Evolutionary conservation across 106 monocot species (phyloP), one percentile per base, ranked within the genome.

Genomic region (Apostasia shenzhenica): DNA sequence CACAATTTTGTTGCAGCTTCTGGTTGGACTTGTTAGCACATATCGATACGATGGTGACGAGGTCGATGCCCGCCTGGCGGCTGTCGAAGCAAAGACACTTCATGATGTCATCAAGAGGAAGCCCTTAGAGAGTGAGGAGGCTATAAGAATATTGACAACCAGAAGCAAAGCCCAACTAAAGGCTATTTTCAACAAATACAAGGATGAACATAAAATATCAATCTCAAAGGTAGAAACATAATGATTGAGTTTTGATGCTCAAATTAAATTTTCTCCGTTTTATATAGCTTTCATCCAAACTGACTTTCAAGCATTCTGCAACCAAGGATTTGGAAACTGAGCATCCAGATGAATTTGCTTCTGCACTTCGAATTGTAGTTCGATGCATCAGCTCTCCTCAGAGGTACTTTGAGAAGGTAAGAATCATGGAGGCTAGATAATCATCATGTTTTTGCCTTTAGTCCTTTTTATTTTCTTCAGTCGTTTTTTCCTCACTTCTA

Each of bases 81-180:
- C 67, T 8, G 63, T 83, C 5, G 97, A 99, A 66, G 90, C 92
- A 6, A 76, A 68, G 59, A 78, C 78, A 51, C 77, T 99, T 69
- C 78, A 81, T 52, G 81, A 85, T 7, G 75, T 81, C 11, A 78
- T 92, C 39, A 70, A 60, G n/a, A 63, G 84, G 37, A 87, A 85
- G 60, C 59, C 8, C 5, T 81, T 78, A 47, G 69, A 80, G 40
- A 73, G 83, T 67, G 85, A 87, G 2, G 92, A 99, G 72, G 61
- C 88, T 11, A 80, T 87, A 26, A 68, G 97, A 59, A 87, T 99
- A 52, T 38, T 99, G 64, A 75, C 80, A n/a, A 99, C 97, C 8
- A 86, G 97, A 68, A 99, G 97, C 86, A 92, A 80, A 72, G 72
- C 90, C 2, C 97, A 99, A 67, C 92, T 92, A 55, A 75, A 76